Percentiles rank a stretch among this genome's conserved stretches.
phyloP scores from a whole-genome alignment of 106 monocot species.

The Amphibolis antarctica region DNA sequence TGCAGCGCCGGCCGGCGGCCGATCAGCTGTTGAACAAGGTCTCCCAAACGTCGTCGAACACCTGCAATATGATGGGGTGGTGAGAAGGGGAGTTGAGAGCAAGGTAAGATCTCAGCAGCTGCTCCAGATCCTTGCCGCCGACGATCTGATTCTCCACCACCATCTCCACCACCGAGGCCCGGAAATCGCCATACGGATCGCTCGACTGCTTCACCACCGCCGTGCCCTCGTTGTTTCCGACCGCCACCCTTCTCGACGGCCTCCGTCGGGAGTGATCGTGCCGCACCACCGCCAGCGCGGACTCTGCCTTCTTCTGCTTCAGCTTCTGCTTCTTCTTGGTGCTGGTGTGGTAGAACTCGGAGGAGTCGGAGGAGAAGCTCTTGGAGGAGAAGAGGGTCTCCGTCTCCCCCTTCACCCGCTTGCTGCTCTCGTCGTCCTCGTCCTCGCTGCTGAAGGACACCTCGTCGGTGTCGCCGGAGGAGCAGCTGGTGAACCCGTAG shows the following conservation, averaged over 20 bases:
- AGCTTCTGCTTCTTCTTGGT: not conserved
- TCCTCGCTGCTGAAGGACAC: conserved; percentile 9
- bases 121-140: conserved; percentile 28
- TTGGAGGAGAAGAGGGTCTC: conserved; percentile 39
- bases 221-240: conserved; percentile 8
- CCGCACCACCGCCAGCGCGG: not conserved
- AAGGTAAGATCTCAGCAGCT: conserved; percentile 42
- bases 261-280: not conserved
- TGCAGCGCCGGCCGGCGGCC: too few species aligned
- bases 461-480: conserved; percentile 19
- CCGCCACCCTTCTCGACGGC: not conserved
- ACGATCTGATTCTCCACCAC: conserved; percentile 43
- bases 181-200: conserved; percentile 56
- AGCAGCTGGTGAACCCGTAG: conserved; percentile 41
- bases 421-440: conserved; percentile 9
- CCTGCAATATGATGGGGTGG: conserved; percentile 44
- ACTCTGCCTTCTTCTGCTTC: conserved; percentile 9
- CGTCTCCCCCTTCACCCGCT: conserved; percentile 8
- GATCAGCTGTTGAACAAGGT: conserved; percentile 9
- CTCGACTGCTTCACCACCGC: conserved; percentile 52
- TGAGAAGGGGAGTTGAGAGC: conserved; percentile 36
- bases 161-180: conserved; percentile 68
- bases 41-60: conserved; percentile 47
- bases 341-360: conserved; percentile 37
- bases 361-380: conserved; percentile 75